A percentile compares a stretch with the other conserved stretches of the same genome.
Evolutionary conservation across 2,329 filamentous ascomycete genomes (phyloP).

Genomic region (Leptographium procerum): DNA sequence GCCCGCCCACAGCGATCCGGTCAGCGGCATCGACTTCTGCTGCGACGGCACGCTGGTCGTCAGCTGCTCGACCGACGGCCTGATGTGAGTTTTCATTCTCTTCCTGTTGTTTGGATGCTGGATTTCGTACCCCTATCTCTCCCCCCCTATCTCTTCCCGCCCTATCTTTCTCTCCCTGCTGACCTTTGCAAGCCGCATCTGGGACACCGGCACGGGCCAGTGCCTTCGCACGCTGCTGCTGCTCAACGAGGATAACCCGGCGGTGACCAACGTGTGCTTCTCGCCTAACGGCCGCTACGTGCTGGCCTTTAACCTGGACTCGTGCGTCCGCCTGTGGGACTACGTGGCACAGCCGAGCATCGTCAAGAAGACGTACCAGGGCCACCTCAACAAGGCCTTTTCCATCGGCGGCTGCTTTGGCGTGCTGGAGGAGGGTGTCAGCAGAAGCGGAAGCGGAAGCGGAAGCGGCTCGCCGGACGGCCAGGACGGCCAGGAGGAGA

Average conservation of each 20-base stretch:
- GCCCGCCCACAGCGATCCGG: conserved; percentile 90
- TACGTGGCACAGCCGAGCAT: conserved; percentile 65
- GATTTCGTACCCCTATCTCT: not conserved
- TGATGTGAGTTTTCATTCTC: conserved; percentile 50
- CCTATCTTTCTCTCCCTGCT: conserved; percentile 5
- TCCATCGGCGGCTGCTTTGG: conserved; percentile 81
- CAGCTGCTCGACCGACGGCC: conserved; percentile 80
- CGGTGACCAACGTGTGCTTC: conserved; percentile 82
- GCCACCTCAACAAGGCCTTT: conserved; percentile 73
- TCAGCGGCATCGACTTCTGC: conserved; percentile 87
- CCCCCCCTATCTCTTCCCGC: not conserved
- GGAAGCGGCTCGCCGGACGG: conserved; percentile 4
- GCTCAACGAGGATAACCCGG: conserved; percentile 90
- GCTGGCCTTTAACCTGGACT: conserved; percentile 83
- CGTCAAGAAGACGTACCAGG: conserved; percentile 95
- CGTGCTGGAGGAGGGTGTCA: conserved; percentile 28
- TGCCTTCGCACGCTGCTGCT: conserved; percentile 91
- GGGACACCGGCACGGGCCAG: conserved; percentile 92
- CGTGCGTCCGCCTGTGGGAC: conserved; percentile 84
- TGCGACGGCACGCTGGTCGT: conserved; percentile 84
- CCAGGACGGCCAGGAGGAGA: conserved; percentile 6
- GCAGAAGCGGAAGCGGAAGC: too few species aligned
- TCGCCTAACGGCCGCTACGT: conserved; percentile 90
- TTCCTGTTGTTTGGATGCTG: not conserved
- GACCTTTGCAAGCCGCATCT: conserved; percentile 56